Conservation (phyloP, 108 stramenopile species). For the Nitzschia sp. region DNA sequence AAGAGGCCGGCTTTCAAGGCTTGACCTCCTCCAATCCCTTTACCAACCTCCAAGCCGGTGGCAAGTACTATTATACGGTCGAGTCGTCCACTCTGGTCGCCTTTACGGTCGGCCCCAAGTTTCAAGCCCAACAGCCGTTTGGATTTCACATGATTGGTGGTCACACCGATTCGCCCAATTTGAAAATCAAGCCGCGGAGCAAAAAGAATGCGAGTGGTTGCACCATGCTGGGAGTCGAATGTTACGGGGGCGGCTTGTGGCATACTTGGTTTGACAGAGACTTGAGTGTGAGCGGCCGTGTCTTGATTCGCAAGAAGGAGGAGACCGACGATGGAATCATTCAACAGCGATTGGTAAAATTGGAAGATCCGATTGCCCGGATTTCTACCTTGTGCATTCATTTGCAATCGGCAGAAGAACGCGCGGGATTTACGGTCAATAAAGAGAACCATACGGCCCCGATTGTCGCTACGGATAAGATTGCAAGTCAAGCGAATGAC, state of each 20-base stretch:
- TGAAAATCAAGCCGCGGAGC: conserved; percentile 85
- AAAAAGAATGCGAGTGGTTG: conserved; percentile 52
- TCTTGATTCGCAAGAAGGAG: conserved; percentile 46
- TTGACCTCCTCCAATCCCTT: conserved; percentile 42
- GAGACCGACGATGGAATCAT: conserved; percentile 28
- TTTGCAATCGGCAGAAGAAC: conserved; percentile 84
- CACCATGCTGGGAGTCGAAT: conserved; percentile 73
- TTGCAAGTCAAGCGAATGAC: conserved; percentile 19
- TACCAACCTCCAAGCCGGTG: conserved; percentile 56
- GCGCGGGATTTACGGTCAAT: conserved; percentile 76
- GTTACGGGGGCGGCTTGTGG: conserved; percentile 86
- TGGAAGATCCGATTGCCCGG: conserved; percentile 80
- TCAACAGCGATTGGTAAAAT: conserved; percentile 57
- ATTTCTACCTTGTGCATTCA: conserved; percentile 93
- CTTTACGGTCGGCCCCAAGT: conserved; percentile 85
- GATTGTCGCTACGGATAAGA: conserved; percentile 71
- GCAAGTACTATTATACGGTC: conserved; percentile 94
- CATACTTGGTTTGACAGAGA: conserved; percentile 87
- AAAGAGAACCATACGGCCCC: conserved; percentile 90
- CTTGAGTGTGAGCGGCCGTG: conserved; percentile 67
- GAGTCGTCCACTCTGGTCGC: conserved; percentile 93
- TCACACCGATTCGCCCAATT: conserved; percentile 87
- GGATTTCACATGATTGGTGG: conserved; percentile 90
- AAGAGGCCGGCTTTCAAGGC: conserved; percentile 60
- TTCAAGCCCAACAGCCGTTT: conserved; percentile 37